These are phyloP conservation scores for Auriscalpium microsporum DNA, from an alignment of 768 basidiomycete species.

Conservation along the genomic window DNA sequence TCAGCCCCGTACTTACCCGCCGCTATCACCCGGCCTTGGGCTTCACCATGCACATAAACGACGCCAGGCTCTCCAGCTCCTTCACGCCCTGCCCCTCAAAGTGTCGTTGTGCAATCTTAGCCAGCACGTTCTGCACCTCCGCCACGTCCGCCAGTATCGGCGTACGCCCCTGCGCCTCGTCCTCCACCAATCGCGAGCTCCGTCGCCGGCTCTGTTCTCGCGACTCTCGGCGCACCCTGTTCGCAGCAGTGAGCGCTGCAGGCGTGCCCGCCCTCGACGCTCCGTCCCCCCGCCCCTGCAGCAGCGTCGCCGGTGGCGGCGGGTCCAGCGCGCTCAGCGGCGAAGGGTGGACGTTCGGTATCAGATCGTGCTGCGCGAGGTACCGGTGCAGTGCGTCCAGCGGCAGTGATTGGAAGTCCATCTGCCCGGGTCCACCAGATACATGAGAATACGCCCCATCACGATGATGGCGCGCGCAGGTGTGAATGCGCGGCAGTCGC, in stretches of 20 bases:
- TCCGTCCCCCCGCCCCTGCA: slow-evolving; percentile 35
- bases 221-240: slow-evolving; percentile 62
- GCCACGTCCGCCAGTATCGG: slow-evolving; percentile 64
- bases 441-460: too few relatives aligned
- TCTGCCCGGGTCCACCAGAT: slow-evolving; percentile 30
- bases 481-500: neutral
- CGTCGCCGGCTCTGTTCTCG: slow-evolving; percentile 53
- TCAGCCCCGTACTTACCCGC: slow-evolving; percentile 2
- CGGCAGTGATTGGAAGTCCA: slow-evolving; percentile 72
- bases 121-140: slow-evolving; percentile 60
- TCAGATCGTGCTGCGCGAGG: slow-evolving; percentile 61
- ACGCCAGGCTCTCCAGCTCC: slow-evolving; percentile 75
- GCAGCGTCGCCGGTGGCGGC: slow-evolving; percentile 55
- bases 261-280: slow-evolving; percentile 47
- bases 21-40: slow-evolving; percentile 25
- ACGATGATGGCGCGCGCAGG: slow-evolving; percentile 9
- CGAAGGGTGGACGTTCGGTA: slow-evolving; percentile 63
- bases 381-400: slow-evolving; percentile 59
- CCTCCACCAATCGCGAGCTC: slow-evolving; percentile 68
- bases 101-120: slow-evolving; percentile 63
- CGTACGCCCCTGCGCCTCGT: slow-evolving; percentile 44
- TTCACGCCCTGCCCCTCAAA: slow-evolving; percentile 59
- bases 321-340: slow-evolving; percentile 62
- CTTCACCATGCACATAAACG: slow-evolving; percentile 72
- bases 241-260: slow-evolving; percentile 47